Base-by-base conservation (phyloP, 495 filamentous ascomycete species). In the Rhypophila decipiens region DNA sequence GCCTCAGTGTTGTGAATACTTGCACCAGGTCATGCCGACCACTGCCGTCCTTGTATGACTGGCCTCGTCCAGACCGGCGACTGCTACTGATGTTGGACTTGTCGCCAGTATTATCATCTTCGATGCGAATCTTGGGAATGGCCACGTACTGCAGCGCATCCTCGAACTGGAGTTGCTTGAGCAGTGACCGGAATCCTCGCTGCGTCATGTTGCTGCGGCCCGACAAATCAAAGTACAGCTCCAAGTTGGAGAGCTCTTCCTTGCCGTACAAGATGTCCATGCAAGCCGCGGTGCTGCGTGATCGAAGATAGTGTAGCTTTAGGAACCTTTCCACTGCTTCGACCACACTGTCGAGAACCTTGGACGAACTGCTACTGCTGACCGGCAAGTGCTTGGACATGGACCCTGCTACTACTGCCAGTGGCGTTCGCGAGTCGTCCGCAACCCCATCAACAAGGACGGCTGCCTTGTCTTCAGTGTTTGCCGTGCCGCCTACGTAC, bases 131-230 rank as follows among this genome's bases (percentile, higher is more conserved):
- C 20, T 47, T 48, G 20, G 58, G 59, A 22, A 68, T 53, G 10
- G 47, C 52, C 9, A 66, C 58, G 37, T 61, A 68, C 49, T 64
- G 60, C 4, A 64, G 52, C 20, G 58, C 52, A 18, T 57, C 58
- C n/a, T 66, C 57, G 24, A 68, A 61, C 17, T 57, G 34, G 36
- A 68, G 50, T 17, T 60, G 53, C 2, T 49, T 39, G 2, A 60
- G n/a, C 12, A 54, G 46, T 3, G 48, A 46, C 34, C 39, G 24
- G 21, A 63, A 55, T 19, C 42, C 33, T 18, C 21, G 41, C 42
- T 54, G 37, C 27, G 48, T 59, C 36, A 62, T 50, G 24, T 44
- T 47, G 2, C n/a, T 41, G 3, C 40, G 34, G 1, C 55, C 59
- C 17, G 50, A 53, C 4, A 66, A 39, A 47, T 61, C 53, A 39